phyloP scores from a whole-genome alignment of 345 rosid species.

The Pugionium dolabratum region DNA sequence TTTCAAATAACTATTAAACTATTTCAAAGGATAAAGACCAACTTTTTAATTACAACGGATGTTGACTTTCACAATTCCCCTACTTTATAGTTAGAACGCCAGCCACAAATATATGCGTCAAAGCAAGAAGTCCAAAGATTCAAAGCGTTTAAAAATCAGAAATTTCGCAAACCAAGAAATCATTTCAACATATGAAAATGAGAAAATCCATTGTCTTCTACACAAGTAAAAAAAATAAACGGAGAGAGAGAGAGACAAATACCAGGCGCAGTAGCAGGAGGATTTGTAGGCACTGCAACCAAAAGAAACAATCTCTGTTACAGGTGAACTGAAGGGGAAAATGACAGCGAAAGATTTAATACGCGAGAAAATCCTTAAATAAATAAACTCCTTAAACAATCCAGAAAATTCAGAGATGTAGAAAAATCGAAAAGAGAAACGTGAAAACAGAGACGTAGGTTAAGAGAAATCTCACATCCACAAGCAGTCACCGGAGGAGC shows the following conservation, averaged over 20 bases:
- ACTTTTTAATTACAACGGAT: not conserved
- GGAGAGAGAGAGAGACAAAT: not conserved
- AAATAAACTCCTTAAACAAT: no score
- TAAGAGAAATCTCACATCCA: slow-evolving; percentile 25
- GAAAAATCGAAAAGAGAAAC: not conserved
- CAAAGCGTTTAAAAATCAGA: slow-evolving; percentile 8
- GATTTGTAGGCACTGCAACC: slow-evolving; percentile 16
- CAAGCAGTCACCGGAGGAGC: slow-evolving; percentile 32
- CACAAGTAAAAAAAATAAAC: not conserved
- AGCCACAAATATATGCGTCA: not conserved
- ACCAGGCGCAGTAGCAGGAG: slow-evolving; percentile 28
- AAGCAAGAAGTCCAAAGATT: slow-evolving; percentile 18
- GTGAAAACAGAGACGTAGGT: not conserved
- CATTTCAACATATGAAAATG: not conserved
- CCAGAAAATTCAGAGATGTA: no score
- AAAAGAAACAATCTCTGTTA: not conserved
- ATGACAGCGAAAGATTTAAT: not conserved
- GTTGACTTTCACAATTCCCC: slow-evolving; percentile 3
- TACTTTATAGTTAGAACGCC: not conserved
- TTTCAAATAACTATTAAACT: not conserved
- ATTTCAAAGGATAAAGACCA: not conserved
- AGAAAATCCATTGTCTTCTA: not conserved
- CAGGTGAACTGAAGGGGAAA: no score
- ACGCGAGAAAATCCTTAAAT: not conserved
- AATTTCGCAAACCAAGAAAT: not conserved